Evolutionary conservation across 2,329 filamentous ascomycete genomes (phyloP), one percentile per base, ranked within the genome.

Genomic region (Lasiodiplodia gonubiensis): DNA sequence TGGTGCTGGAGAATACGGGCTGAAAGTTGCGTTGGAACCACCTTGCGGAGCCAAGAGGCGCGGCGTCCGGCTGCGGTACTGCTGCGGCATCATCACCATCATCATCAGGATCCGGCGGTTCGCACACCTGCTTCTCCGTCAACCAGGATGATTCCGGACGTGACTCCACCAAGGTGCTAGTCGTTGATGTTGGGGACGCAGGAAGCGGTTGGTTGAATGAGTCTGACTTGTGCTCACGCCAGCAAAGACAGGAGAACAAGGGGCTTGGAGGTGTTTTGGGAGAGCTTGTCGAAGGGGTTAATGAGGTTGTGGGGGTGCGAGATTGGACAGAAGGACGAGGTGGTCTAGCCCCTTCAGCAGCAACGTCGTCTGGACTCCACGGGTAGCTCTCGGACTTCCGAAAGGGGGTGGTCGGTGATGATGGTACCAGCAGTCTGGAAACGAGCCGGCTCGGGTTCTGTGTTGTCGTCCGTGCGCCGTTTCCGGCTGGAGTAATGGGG

Each of bases 231-330:
- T 59, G 55, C 23, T 59, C 55, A n/a, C 55, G 55, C 55, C 55
- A 59, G 33, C 55, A 59, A 8, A 59, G 55, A 37, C 55, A 59
- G 33, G 55, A 42, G 21, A 27, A 59, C 8, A 59, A 46, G 21
- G 55, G 37, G 23, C 23, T 30, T 2, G 55, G 21, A n/a, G 55
- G 6, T 4, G 18, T n/a, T 46, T 59, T 46, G 18, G 18, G 55
- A 46, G 25, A 3, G 23, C 37, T 59, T 6, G 11, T n/a, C 37
- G 33, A n/a, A 18, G 55, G 55, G 35, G 18, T n/a, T 21, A 30
- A 33, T 27, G 35, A 59, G 10, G 18, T 8, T 25, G 35, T 14
- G 37, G 12, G 25, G 14, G n/a, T 57, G 54, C 33, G 54, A 25
- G n/a, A 39, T 57, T 30, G 27, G 16, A 5, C 7, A n/a, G 23